Evolutionary conservation across 768 basidiomycete species (phyloP).

Genomic region (Tephrocybe rancida): DNA sequence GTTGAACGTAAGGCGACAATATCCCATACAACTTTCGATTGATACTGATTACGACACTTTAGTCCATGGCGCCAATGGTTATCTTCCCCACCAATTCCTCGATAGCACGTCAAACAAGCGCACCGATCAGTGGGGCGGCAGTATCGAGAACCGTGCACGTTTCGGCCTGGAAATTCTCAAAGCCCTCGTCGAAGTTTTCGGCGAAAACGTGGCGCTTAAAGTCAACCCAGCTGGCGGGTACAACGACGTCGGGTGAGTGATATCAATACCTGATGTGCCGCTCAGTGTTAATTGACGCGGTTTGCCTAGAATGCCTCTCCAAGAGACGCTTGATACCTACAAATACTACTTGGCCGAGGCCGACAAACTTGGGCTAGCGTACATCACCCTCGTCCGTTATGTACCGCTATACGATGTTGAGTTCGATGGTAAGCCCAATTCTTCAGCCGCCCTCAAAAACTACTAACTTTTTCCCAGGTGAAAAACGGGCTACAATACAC

Average conservation of each 20-base stretch:
- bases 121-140: constrained; percentile 63
- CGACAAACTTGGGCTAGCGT: constrained; percentile 36
- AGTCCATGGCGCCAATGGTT: constrained; percentile 49
- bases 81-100: constrained; percentile 52
- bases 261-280: neutral
- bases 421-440: constrained; percentile 30
- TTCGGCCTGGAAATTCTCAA: constrained; percentile 57
- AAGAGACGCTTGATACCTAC: constrained; percentile 44
- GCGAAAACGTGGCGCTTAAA: constrained; percentile 46
- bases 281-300: too few relatives aligned
- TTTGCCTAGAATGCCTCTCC: constrained; percentile 40
- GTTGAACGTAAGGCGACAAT: constrained; percentile 41
- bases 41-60: neutral
- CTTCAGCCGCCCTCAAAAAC: neutral
- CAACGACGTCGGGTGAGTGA: constrained; percentile 45
- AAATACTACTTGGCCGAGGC: constrained; percentile 41
- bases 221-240: constrained; percentile 44
- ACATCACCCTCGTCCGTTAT: constrained; percentile 35
- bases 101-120: constrained; percentile 50
- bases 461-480: constrained; percentile 22
- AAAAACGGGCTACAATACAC: constrained; percentile 35
- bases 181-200: constrained; percentile 41
- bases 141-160: constrained; percentile 54
- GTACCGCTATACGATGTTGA: constrained; percentile 21
- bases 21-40: neutral